Base-by-base conservation (phyloP, 495 filamentous ascomycete species). In the Lepraria neglecta region DNA sequence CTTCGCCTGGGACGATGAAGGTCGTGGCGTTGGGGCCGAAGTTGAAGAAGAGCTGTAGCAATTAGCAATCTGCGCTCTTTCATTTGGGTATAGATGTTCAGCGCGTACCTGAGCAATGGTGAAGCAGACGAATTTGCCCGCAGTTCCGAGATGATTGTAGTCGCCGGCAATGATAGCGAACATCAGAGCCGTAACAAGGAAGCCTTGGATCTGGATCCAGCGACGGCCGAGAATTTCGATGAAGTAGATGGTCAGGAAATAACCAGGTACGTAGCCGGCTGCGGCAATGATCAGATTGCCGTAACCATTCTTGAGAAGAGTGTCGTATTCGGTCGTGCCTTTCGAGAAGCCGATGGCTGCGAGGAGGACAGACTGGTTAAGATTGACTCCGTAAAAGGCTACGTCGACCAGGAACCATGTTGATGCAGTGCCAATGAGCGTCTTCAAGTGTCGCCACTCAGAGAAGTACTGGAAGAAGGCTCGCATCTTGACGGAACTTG, bases 1-100 rank as follows among this genome's bases (percentile, higher is more conserved):
- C 87, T 70, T 96, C 91, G 24, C 90, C 91, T 11, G 91, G 91
- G 0, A 95, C 85, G 67, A 95, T 87, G 76, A 95, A 95, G 38
- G 90, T 95, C 24, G 89, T 95, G 2, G 88, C 79, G 73, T 95
- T 95, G 56, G 91, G 91, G 59, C 66, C 77, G 61, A 82, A 91
- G 75, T 92, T 92, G 81, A 92, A 92, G 77, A 90, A 92, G 76
- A 90, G 89, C 65, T 92, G 30, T 3, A 43, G 58, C 0, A 33
- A 9, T 60, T 27, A 60, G 45, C 11, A 27, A 4, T 52, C 17
- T 31, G 15, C 24, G 12, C 10, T 24, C 28, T 15, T 10, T 14
- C 6, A 12, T 33, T 3, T 9, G 10, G 12, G 30, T 30, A 14
- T 21, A 1, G 3, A 3, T 3, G 2, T 14, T 21, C 4, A 19